These are phyloP conservation scores for Mycena capillaripes DNA, from an alignment of 768 basidiomycete genomes.

Conservation along the genomic window DNA sequence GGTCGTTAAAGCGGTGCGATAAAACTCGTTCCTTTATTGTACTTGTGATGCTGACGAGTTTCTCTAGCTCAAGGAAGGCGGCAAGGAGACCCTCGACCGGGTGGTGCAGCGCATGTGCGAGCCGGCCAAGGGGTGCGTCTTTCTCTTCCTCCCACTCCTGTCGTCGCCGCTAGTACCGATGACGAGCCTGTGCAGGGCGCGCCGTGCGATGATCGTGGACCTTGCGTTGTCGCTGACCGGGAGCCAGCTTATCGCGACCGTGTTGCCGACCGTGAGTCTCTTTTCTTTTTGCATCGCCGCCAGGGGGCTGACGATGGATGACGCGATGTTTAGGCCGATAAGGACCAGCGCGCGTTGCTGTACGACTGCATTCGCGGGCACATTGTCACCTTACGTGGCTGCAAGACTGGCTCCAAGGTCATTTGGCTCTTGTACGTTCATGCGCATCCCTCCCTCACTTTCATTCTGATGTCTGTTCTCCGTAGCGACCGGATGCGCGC, in stretches of 20 bases:
- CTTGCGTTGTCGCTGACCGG: conserved; percentile 87
- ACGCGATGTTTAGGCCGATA: conserved; percentile 86
- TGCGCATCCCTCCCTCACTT: neutral
- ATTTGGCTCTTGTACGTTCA: conserved; percentile 85
- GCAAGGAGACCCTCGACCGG: conserved; percentile 79
- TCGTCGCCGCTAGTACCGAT: neutral
- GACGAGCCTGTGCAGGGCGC: conserved; percentile 51
- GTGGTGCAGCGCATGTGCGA: conserved; percentile 89
- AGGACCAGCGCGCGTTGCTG: conserved; percentile 84
- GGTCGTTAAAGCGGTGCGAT: conserved; percentile 86
- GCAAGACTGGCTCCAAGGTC: conserved; percentile 92
- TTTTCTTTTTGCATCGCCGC: neutral
- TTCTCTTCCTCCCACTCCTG: neutral
- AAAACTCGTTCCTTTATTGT: too few relatives aligned
- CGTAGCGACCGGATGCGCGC: conserved; percentile 75
- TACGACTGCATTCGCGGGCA: conserved; percentile 91
- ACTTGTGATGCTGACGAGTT: too few relatives aligned
- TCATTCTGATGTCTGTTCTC: neutral
- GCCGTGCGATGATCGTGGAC: conserved; percentile 90
- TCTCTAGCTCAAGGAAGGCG: conserved; percentile 90
- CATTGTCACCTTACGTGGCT: conserved; percentile 91
- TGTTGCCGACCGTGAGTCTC: conserved; percentile 76
- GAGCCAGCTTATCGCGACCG: conserved; percentile 87
- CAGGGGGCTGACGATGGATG: conserved; percentile 22
- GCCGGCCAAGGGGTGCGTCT: conserved; percentile 79